These are phyloP conservation scores for Funneliformis mosseae DNA, from an alignment of 192 early-diverging fungal species.

Conservation along the genomic window DNA sequence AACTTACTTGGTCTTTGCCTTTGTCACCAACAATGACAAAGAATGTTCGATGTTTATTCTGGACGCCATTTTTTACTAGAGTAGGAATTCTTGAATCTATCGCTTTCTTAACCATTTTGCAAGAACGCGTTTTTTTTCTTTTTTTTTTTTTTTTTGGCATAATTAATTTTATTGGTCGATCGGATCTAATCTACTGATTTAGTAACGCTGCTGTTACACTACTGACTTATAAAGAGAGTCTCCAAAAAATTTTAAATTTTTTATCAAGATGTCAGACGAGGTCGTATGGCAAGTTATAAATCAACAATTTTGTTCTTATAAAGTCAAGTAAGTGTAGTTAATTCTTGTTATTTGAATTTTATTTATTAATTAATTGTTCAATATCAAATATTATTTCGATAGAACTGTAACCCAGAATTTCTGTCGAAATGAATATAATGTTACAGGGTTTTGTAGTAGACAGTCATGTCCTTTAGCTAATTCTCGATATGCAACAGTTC, in stretches of 20 bases:
- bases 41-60: conserved; percentile 88
- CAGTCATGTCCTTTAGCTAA: conserved; percentile 96
- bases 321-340: conserved; percentile 78
- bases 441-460: conserved; percentile 93
- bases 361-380: neutral
- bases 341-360: neutral
- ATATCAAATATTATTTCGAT: neutral
- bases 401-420: conserved; percentile 87
- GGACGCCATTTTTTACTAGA: conserved; percentile 91
- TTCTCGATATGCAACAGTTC: conserved; percentile 91
- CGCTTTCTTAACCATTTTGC: conserved; percentile 77
- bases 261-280: conserved; percentile 58
- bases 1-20: conserved; percentile 76
- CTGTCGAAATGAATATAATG: conserved; percentile 95
- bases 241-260: conserved; percentile 13
- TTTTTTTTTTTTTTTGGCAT: neutral
- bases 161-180: neutral
- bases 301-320: conserved; percentile 97
- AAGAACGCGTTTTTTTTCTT: neutral
- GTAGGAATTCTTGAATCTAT: conserved; percentile 95
- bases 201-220: too few species aligned
- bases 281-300: conserved; percentile 96
- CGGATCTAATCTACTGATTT: neutral
- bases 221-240: too few species aligned
- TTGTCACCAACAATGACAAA: conserved; percentile 96